Base-by-base conservation (phyloP, 78 protist species). In the Protostelium mycophagum region DNA sequence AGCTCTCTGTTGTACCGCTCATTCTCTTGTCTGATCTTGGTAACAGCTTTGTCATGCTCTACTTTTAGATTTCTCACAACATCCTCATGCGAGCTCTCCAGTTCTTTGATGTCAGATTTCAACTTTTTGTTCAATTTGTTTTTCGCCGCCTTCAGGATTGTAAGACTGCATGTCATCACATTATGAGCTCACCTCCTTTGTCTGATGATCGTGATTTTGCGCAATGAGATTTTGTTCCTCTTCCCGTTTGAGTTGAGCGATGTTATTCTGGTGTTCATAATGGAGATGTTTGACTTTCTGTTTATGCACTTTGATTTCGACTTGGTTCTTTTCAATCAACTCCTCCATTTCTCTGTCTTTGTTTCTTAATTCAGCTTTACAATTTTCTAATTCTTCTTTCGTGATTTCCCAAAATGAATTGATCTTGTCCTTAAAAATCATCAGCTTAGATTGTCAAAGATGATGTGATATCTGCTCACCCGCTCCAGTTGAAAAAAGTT, bases 401-500 rank as follows among this genome's bases (percentile, higher is more conserved):
- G 94, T 86, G 36, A 97, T 94, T 83, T 97, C 97, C 97, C 97
- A 95, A 83, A 94, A 93, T 34, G 91, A 85, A 86, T 88, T 88
- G 85, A 97, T 83, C 86, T 94, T 95, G 85, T 95, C 98, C 84
- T 89, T 34, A n/a, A n/a, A n/a, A n/a, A n/a, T n/a, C n/a, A n/a
- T n/a, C n/a, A n/a, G n/a, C n/a, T n/a, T n/a, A n/a, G n/a, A n/a
- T n/a, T n/a, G n/a, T n/a, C 36, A 10, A 25, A 16, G 35, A 36
- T 35, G 63, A 51, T 51, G 16, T 16, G 31, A 16, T 16, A 51
- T 51, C 73, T 0, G 9, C 92, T 36, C 39, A 86, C 92, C 28
- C 97, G 90, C 63, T 96, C 97, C 83, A 94, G 93, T 91, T 96
- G 97, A 89, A 89, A 93, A 85, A 85, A 96, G 93, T 96, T 96